A percentile compares a stretch with the other conserved stretches of the same genome.
Evolutionary conservation across 352 stramenopile species (phyloP).

Genomic region (Aphanomyces cochlioides): DNA sequence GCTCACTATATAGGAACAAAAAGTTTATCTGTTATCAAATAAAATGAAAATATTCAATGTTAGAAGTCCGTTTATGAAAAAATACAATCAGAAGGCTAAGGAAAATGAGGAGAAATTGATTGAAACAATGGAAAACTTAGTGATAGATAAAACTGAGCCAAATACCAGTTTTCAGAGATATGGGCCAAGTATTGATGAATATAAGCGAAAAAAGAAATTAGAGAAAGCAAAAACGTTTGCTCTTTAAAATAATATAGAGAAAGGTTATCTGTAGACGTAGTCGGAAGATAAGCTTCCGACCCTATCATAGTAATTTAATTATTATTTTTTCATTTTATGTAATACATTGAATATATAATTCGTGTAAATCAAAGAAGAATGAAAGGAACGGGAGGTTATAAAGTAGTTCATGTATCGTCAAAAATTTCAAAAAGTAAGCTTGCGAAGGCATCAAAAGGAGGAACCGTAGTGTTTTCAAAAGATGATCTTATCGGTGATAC

Average conservation of each 20-base stretch:
- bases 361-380: background rate
- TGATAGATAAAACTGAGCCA: background rate
- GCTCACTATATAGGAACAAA: background rate
- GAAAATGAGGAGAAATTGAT: constrained; percentile 5
- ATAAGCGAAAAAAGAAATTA: background rate
- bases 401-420: background rate
- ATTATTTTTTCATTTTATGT: no score
- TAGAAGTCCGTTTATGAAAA: background rate
- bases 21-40: no score
- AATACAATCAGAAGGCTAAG: background rate
- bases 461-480: background rate
- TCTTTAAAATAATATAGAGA: no score
- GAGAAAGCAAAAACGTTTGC: background rate
- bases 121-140: constrained; percentile 2
- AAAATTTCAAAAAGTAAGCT: background rate
- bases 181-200: no score
- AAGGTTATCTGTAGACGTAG: no score
- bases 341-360: background rate
- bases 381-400: background rate
- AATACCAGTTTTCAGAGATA: background rate
- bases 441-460: background rate
- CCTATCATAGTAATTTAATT: no score
- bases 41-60: background rate
- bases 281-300: no score
- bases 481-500: background rate